phyloP scores from a whole-genome alignment of 345 rosid genomes.

The Syzygium aqueum region DNA sequence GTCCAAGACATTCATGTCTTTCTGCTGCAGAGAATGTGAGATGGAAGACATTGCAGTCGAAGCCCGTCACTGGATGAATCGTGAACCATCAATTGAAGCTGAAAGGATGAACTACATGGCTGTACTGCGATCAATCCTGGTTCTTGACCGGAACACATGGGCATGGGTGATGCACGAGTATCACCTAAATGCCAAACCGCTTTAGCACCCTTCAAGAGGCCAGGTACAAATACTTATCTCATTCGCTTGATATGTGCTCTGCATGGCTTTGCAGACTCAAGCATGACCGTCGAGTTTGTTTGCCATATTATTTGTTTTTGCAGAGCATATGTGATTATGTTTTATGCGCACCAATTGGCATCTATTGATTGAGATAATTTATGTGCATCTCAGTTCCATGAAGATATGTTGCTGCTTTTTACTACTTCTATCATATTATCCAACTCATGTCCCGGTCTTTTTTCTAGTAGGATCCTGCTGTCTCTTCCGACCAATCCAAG shows the following conservation, averaged over 20 bases:
- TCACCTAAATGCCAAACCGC: background rate
- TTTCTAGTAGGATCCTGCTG: background rate
- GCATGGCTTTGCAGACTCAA: background rate
- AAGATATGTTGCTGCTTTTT: background rate
- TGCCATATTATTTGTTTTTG: background rate
- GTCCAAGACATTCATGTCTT: background rate
- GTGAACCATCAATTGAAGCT: background rate
- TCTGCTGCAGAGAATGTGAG: background rate
- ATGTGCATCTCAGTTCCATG: background rate
- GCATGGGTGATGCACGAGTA: background rate
- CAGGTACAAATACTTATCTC: background rate
- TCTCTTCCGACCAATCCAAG: background rate
- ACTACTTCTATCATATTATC: accelerated
- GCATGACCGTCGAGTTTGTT: background rate
- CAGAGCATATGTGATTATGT: background rate
- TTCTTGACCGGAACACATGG: background rate
- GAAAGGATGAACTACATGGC: background rate
- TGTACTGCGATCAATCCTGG: background rate
- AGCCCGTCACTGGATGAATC: background rate
- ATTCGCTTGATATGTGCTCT: background rate
- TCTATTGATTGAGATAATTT: background rate
- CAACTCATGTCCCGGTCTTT: background rate
- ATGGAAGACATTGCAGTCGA: background rate
- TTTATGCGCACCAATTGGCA: background rate
- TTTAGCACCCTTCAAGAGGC: background rate